Conservation (phyloP, 31 red algal species). For the Odonthalia washingtoniensis region DNA sequence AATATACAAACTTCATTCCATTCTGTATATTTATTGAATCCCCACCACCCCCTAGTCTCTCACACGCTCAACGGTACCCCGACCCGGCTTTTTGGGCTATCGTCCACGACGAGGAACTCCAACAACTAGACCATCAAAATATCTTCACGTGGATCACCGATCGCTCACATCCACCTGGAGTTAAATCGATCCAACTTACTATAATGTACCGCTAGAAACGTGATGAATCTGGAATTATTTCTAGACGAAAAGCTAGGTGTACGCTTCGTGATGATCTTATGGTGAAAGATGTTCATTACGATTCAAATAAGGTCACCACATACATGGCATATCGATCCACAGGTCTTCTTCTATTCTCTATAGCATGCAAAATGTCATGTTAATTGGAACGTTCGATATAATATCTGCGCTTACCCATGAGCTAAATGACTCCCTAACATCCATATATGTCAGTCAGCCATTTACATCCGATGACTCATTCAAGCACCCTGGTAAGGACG, state of each 20-base stretch:
- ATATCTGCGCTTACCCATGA: conserved; percentile 40
- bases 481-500: neutral
- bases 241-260: conserved; percentile 41
- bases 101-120: too few relatives aligned
- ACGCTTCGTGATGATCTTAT: conserved; percentile 26
- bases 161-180: too few relatives aligned
- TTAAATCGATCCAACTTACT: too few relatives aligned
- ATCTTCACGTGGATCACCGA: too few relatives aligned
- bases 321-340: conserved; percentile 28
- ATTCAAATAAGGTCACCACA: conserved; percentile 26
- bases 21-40: too few relatives aligned
- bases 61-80: too few relatives aligned
- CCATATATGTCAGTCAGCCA: conserved; percentile 8
- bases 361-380: neutral
- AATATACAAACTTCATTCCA: too few relatives aligned
- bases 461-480: conserved; percentile 1
- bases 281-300: conserved; percentile 31
- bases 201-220: conserved; percentile 34
- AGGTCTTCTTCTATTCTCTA: neutral
- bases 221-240: neutral
- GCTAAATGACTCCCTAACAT: neutral
- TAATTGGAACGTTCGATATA: conserved; percentile 36
- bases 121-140: too few relatives aligned
- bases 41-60: too few relatives aligned
- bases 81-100: too few relatives aligned